Percentiles rank a stretch among this genome's conserved stretches.
Evolutionary conservation across 805 yeast genomes (phyloP).

Genomic region (Helenozyma rhizophorensis): DNA sequence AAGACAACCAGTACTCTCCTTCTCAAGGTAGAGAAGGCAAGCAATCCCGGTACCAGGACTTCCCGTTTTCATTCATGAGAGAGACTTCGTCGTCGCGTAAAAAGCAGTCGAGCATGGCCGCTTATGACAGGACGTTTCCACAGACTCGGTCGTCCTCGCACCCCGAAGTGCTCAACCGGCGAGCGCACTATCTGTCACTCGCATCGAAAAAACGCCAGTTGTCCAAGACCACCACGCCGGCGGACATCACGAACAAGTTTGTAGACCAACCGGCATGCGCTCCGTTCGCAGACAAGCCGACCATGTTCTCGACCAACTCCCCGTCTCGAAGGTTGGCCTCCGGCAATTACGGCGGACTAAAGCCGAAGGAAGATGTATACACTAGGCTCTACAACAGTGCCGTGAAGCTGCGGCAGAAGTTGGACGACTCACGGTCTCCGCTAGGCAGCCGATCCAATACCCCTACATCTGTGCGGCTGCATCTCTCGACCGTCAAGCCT

Average conservation of each 20-base stretch:
- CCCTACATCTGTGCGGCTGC: conserved; percentile 6
- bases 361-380: conserved; percentile 9
- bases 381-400: conserved; percentile 10
- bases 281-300: conserved; percentile 7
- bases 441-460: neutral
- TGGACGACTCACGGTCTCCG: neutral
- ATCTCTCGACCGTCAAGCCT: conserved; percentile 7
- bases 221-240: conserved; percentile 1
- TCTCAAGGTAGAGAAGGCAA: conserved; percentile 3
- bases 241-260: conserved; percentile 4
- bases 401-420: neutral
- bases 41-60: conserved; percentile 8
- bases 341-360: neutral
- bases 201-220: conserved; percentile 9
- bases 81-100: conserved; percentile 36
- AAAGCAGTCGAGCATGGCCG: conserved; percentile 17
- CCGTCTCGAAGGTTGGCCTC: conserved; percentile 8
- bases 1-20: conserved; percentile 2
- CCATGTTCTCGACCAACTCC: conserved; percentile 6
- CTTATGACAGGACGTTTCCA: conserved; percentile 1
- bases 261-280: conserved; percentile 1
- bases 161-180: conserved; percentile 9
- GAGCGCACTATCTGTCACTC: conserved; percentile 8
- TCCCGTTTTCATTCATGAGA: conserved; percentile 34
- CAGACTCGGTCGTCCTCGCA: conserved; percentile 10